These are phyloP conservation scores for Quercus alba DNA, from an alignment of 306 rosid genomes.

Conservation along the genomic window DNA sequence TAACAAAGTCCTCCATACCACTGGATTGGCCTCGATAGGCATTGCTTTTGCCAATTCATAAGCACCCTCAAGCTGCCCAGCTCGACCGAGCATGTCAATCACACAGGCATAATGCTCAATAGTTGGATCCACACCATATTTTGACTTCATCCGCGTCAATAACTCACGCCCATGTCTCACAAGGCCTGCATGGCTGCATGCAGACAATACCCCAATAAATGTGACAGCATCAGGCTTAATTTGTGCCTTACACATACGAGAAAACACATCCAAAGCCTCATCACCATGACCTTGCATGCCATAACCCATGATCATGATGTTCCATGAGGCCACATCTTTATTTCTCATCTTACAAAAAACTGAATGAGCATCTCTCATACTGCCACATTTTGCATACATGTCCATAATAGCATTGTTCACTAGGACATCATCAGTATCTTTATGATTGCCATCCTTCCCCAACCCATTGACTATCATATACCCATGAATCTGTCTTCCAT, in stretches of 20 bases:
- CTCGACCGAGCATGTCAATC: conserved; percentile 83
- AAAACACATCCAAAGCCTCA: conserved; percentile 53
- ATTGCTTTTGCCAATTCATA: conserved; percentile 45
- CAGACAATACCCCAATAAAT: conserved; percentile 66
- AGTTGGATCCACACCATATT: conserved; percentile 56
- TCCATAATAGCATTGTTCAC: conserved; percentile 75
- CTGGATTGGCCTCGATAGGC: conserved; percentile 63
- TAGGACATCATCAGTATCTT: conserved; percentile 28
- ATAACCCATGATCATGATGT: conserved; percentile 79
- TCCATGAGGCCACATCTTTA: conserved; percentile 88
- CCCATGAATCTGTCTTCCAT: conserved; percentile 74
- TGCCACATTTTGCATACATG: conserved; percentile 89
- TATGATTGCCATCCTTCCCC: conserved; percentile 26
- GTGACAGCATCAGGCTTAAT: conserved; percentile 57
- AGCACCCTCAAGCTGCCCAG: conserved; percentile 64
- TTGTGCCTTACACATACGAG: conserved; percentile 47
- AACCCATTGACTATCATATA: conserved; percentile 57
- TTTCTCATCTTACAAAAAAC: conserved; percentile 51
- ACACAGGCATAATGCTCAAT: conserved; percentile 83
- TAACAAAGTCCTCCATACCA: conserved; percentile 79
- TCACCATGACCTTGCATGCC: conserved; percentile 68
- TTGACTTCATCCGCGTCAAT: conserved; percentile 53
- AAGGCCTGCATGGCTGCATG: conserved; percentile 77
- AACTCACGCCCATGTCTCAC: conserved; percentile 61
- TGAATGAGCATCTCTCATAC: conserved; percentile 59